Base-by-base conservation (phyloP, 2,329 filamentous ascomycete species). In the Capronia coronata region DNA sequence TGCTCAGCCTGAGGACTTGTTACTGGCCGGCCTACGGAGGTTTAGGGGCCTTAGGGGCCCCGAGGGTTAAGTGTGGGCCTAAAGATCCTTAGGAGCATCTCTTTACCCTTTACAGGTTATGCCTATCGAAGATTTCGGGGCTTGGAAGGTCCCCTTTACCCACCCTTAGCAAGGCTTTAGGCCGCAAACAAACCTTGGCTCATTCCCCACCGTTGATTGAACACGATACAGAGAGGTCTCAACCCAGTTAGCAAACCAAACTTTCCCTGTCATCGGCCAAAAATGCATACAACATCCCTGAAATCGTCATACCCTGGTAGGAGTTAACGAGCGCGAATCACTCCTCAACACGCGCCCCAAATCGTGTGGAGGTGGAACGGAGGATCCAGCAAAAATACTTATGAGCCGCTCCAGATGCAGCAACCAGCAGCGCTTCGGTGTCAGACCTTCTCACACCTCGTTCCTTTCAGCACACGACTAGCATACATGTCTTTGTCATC, bases 191-290 rank as follows among this genome's bases (percentile, higher is more conserved):
- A 10, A 23, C 23, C 25, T 11, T 6, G 13, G 6, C 39, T 42
- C 3, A 2, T 11, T n/a, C 29, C 29, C 29, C 29, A 32, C 29
- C 13, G 6, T n/a, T 32, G 3, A n/a, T 32, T 32, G 29, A 32
- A 6, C 29, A n/a, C n/a, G n/a, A n/a, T n/a, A n/a, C 29, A n/a
- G 11, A 9, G 29, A 3, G n/a, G 3, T 32, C 29, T 8, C 29
- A 32, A 32, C 29, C 29, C 29, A 32, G n/a, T 11, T 6, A 11
- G 29, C 34, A 37, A 37, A 37, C 34, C 34, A 37, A 16, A 6
- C 7, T 43, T 18, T 41, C 41, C 41, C 41, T 32, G n/a, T 32
- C 41, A 30, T 43, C 38, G 13, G 38, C 16, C 23, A 23, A 19
- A 18, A 11, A n/a, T 37, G 6, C 34, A n/a, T n/a, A n/a, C n/a